Conservation (phyloP, 768 basidiomycete species). For the Termitomyces sp. region DNA sequence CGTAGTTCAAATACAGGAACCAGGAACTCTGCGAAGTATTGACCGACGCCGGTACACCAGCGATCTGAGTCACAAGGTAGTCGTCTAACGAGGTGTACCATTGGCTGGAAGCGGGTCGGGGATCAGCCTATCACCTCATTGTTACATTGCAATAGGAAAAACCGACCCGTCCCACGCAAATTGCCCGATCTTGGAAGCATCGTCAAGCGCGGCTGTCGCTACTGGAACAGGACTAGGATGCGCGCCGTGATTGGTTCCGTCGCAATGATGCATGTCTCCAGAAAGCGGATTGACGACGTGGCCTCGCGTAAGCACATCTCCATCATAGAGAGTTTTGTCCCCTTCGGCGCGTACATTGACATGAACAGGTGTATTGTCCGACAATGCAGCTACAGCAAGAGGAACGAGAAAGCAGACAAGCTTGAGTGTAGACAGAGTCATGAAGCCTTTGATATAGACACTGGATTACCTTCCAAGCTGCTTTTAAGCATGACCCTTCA, state of each 20-base stretch:
- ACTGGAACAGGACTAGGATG: slow-evolving; percentile 39
- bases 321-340: slow-evolving; percentile 38
- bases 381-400: neutral
- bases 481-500: neutral
- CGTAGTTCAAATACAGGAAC: slow-evolving; percentile 10
- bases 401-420: neutral
- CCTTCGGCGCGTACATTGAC: slow-evolving; percentile 41
- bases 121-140: neutral
- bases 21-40: slow-evolving; percentile 18
- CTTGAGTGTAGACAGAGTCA: neutral
- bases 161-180: slow-evolving; percentile 42
- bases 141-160: neutral
- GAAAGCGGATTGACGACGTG: slow-evolving; percentile 37
- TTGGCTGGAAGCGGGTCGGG: slow-evolving; percentile 20
- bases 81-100: slow-evolving; percentile 39
- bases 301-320: slow-evolving; percentile 33
- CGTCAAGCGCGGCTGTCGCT: slow-evolving; percentile 42
- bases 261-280: slow-evolving; percentile 40
- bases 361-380: neutral
- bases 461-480: neutral
- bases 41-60: slow-evolving; percentile 26
- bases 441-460: neutral
- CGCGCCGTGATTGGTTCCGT: slow-evolving; percentile 38
- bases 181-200: slow-evolving; percentile 30
- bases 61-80: slow-evolving; percentile 41